Evolutionary conservation across 164 flowering plant species (phyloP).

Genomic region (Aristolochia californica): DNA sequence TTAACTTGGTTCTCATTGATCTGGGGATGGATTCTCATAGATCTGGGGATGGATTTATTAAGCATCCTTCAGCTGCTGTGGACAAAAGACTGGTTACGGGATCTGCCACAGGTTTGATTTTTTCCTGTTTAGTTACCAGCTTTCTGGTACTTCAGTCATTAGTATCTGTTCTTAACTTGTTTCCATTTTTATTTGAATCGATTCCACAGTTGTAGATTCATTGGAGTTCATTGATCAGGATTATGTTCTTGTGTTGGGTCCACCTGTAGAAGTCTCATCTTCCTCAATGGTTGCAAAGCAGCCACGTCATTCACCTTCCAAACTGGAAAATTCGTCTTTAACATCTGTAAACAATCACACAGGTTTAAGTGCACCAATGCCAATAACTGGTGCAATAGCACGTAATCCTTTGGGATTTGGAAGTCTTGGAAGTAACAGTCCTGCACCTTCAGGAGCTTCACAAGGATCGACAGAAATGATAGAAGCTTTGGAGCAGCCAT

Average conservation of each 20-base stretch:
- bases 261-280: slow-evolving; percentile 51
- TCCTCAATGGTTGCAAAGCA: slow-evolving; percentile 39
- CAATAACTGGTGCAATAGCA: slow-evolving; percentile 37
- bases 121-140: slow-evolving; percentile 1
- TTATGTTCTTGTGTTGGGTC: slow-evolving; percentile 87
- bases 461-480: slow-evolving; percentile 62
- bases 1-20: no score
- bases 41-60: slow-evolving; percentile 28
- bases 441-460: slow-evolving; percentile 71
- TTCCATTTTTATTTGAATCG: slow-evolving; percentile 8
- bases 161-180: background rate
- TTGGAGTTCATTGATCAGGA: slow-evolving; percentile 76
- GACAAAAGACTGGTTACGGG: slow-evolving; percentile 26
- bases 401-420: slow-evolving; percentile 25
- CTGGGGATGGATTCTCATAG: slow-evolving; percentile 16
- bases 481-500: slow-evolving; percentile 68
- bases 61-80: slow-evolving; percentile 19
- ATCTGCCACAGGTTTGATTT: slow-evolving; percentile 41
- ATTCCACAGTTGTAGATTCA: slow-evolving; percentile 51
- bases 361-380: slow-evolving; percentile 53
- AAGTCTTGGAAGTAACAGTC: slow-evolving; percentile 59
- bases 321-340: slow-evolving; percentile 25
- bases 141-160: background rate
- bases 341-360: slow-evolving; percentile 18
- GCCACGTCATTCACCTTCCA: slow-evolving; percentile 32